These are phyloP conservation scores for Penicillium sp. DNA, from an alignment of 2,329 filamentous ascomycete species.

Conservation along the genomic window DNA sequence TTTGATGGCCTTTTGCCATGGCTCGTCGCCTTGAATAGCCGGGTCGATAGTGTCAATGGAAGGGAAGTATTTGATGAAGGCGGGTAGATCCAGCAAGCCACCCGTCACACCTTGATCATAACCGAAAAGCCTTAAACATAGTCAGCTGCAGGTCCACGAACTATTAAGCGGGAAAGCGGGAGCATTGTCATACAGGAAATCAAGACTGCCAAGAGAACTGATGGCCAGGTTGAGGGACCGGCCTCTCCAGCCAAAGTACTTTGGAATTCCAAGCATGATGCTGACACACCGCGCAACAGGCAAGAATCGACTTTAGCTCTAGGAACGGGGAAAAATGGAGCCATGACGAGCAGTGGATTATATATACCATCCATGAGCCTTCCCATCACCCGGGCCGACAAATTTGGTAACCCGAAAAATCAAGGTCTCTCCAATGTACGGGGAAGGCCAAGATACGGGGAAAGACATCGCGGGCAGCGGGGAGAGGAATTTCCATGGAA, in stretches of 20 bases:
- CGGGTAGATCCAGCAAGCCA: neutral
- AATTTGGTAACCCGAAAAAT: conserved; percentile 24
- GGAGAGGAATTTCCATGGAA: conserved; percentile 12
- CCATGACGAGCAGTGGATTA: conserved; percentile 15
- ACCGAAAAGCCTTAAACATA: conserved; percentile 1
- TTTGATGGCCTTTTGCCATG: neutral
- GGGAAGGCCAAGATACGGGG: conserved; percentile 24
- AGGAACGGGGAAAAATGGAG: conserved; percentile 1
- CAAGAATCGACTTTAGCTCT: conserved; percentile 3
- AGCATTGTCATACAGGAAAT: conserved; percentile 28
- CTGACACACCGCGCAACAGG: conserved; percentile 9
- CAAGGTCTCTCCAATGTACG: conserved; percentile 10
- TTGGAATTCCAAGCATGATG: conserved; percentile 27
- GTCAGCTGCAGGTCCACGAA: no score
- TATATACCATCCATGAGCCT: conserved; percentile 20
- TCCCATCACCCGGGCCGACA: conserved; percentile 16
- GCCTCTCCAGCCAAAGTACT: conserved; percentile 27
- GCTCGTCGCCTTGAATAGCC: conserved; percentile 18
- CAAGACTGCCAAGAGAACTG: conserved; percentile 41
- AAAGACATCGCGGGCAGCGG: conserved; percentile 17
- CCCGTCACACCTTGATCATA: conserved; percentile 6
- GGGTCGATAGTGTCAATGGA: conserved; percentile 8
- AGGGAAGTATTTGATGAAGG: conserved; percentile 7
- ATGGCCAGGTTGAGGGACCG: conserved; percentile 33
- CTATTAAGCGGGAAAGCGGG: no score